Percentiles rank a stretch among this genome's conserved stretches.
These are phyloP conservation scores for Balakata baccata DNA, from an alignment of 345 rosid species.

Conservation along the genomic window DNA sequence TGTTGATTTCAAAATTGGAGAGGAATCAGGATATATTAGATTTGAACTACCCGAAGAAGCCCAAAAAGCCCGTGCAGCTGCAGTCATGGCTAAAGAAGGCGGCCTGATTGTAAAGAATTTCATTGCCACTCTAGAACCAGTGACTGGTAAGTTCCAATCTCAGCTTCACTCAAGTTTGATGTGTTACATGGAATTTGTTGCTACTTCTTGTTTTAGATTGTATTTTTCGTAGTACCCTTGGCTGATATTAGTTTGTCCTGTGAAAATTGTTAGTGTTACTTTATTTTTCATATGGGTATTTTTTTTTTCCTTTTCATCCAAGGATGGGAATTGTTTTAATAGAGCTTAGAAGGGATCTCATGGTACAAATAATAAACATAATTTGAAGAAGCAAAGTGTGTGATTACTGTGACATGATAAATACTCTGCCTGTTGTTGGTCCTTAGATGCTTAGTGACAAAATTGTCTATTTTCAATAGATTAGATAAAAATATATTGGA, in stretches of 20 bases:
- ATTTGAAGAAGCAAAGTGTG: too few species aligned
- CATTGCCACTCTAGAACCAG: conserved; percentile 73
- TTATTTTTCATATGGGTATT: background rate
- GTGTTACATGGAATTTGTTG: background rate
- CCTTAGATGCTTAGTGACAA: too few species aligned
- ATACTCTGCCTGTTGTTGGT: too few species aligned
- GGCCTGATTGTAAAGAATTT: conserved; percentile 78
- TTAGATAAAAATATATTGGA: too few species aligned
- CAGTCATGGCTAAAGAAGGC: conserved; percentile 77
- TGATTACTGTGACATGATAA: too few species aligned
- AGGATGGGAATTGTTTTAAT: background rate
- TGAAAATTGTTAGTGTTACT: background rate
- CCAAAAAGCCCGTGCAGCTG: conserved; percentile 94
- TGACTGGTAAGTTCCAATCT: conserved; percentile 51
- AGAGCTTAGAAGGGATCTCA: background rate
- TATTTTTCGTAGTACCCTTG: background rate
- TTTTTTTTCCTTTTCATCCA: background rate
- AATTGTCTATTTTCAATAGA: too few species aligned
- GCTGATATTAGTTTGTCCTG: background rate
- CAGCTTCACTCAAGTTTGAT: background rate
- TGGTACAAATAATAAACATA: background rate
- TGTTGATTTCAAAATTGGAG: conserved; percentile 88
- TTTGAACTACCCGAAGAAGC: conserved; percentile 87
- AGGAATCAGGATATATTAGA: conserved; percentile 65
- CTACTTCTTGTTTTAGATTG: background rate